Percentiles rank a stretch among this genome's conserved stretches.
phyloP scores from a whole-genome alignment of 805 yeast genomes.

The Candida palmyrensis region DNA sequence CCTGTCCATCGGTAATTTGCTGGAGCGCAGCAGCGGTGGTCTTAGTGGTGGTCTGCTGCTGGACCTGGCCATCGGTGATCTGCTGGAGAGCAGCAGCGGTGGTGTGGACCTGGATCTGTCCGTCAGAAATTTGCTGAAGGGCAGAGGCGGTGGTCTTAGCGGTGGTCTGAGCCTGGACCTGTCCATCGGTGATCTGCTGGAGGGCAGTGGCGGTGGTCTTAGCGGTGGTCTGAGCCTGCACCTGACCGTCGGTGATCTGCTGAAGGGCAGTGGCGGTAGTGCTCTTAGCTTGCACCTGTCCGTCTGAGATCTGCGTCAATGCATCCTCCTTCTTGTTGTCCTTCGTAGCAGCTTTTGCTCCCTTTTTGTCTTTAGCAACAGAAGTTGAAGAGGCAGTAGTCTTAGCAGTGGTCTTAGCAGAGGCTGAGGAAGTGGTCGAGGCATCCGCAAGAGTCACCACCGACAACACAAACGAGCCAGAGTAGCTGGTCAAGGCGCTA shows the following conservation, averaged over 20 bases:
- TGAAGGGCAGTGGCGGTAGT: conserved; percentile 17
- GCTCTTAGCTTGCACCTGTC: not conserved
- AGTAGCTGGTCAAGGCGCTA: conserved; percentile 20
- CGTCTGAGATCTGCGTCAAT: conserved; percentile 1
- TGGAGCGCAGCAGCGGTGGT: conserved; percentile 18
- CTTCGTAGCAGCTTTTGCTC: conserved; percentile 3
- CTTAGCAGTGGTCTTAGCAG: conserved; percentile 6
- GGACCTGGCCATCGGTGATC: conserved; percentile 28
- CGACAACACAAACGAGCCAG: conserved; percentile 29
- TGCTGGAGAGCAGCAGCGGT: conserved; percentile 18
- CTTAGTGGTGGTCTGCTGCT: conserved; percentile 17
- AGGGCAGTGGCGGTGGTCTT: conserved; percentile 23
- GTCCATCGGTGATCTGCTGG: conserved; percentile 46
- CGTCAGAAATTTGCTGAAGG: conserved; percentile 31
- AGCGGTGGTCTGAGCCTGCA: conserved; percentile 19
- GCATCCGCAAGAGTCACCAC: conserved; percentile 17
- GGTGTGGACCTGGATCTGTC: conserved; percentile 26
- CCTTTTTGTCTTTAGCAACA: conserved; percentile 3
- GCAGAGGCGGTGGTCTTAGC: conserved; percentile 14
- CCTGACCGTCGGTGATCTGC: conserved; percentile 28
- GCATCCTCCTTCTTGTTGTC: not conserved
- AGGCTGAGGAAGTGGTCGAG: conserved; percentile 5
- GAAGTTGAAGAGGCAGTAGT: conserved; percentile 7
- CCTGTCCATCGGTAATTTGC: conserved; percentile 30
- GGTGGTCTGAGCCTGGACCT: conserved; percentile 30